These are phyloP conservation scores for Plantago ovata DNA, from an alignment of 257 asterid species.

Conservation along the genomic window DNA sequence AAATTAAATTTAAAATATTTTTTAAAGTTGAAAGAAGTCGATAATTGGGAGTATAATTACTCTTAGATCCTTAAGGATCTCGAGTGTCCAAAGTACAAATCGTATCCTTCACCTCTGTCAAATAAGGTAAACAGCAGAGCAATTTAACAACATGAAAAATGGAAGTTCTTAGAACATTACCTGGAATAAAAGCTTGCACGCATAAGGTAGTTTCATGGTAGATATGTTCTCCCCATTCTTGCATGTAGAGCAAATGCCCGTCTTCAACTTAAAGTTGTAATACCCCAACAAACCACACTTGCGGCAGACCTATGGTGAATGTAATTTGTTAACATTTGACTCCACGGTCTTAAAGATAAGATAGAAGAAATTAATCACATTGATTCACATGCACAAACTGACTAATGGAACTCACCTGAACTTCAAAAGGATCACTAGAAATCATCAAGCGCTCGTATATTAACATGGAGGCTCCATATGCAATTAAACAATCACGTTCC, in stretches of 20 bases:
- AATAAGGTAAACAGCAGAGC: too few species aligned
- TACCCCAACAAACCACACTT: slow-evolving; percentile 95
- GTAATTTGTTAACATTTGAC: not conserved
- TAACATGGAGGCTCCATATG: slow-evolving; percentile 96
- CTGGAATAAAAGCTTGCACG: slow-evolving; percentile 98
- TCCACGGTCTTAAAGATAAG: not conserved
- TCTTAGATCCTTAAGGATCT: too few species aligned
- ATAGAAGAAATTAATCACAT: not conserved
- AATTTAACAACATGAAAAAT: not conserved
- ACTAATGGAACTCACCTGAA: slow-evolving; percentile 50
- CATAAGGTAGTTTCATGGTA: slow-evolving; percentile 96
- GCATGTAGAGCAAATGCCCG: slow-evolving; percentile 75
- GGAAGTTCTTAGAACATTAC: slow-evolving; percentile 28
- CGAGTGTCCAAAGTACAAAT: too few species aligned
- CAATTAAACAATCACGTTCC: slow-evolving; percentile 99
- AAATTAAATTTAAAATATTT: too few species aligned
- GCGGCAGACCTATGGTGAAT: slow-evolving; percentile 62
- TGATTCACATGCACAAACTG: not conserved
- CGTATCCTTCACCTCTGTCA: too few species aligned
- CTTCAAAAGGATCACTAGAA: slow-evolving; percentile 96
- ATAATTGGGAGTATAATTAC: too few species aligned
- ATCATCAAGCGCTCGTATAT: slow-evolving; percentile 84
- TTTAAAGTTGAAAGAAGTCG: too few species aligned
- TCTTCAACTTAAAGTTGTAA: slow-evolving; percentile 62
- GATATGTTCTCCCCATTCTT: slow-evolving; percentile 85